Percentiles rank a stretch among this genome's conserved stretches.
phyloP scores from a whole-genome alignment of 352 stramenopile genomes.

The Halophytophthora polymorphica region DNA sequence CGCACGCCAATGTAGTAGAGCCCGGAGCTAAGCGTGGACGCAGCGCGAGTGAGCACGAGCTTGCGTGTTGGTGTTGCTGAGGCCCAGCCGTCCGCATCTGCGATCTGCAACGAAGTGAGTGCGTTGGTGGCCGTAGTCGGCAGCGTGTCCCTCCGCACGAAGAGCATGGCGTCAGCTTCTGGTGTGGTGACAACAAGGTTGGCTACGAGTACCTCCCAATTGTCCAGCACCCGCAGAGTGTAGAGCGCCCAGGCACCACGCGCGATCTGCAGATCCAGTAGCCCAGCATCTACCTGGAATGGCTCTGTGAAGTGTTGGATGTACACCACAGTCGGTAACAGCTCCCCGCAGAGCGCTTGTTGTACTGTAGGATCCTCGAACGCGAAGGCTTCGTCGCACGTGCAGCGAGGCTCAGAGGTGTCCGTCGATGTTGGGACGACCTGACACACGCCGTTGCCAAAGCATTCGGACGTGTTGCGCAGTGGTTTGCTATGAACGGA shows the following conservation, averaged over 20 bases:
- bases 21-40: slow-evolving; percentile 62
- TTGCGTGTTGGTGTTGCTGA: slow-evolving; percentile 37
- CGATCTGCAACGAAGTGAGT: slow-evolving; percentile 45
- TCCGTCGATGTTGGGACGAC: slow-evolving; percentile 13
- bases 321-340: slow-evolving; percentile 54
- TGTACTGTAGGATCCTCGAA: slow-evolving; percentile 37
- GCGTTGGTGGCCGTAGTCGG: slow-evolving; percentile 20
- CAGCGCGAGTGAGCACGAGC: slow-evolving; percentile 50
- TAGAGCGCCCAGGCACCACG: slow-evolving; percentile 60
- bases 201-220: slow-evolving; percentile 58
- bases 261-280: slow-evolving; percentile 43
- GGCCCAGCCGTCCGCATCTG: slow-evolving; percentile 49
- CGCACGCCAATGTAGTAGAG: slow-evolving; percentile 76
- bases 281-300: slow-evolving; percentile 36
- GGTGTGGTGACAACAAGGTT: slow-evolving; percentile 30
- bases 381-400: slow-evolving; percentile 63
- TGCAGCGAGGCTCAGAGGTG: slow-evolving; percentile 34
- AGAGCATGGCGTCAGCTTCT: slow-evolving; percentile 71
- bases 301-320: slow-evolving; percentile 50
- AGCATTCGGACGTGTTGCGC: slow-evolving; percentile 66
- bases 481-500: slow-evolving; percentile 30
- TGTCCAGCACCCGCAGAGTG: slow-evolving; percentile 49
- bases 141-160: slow-evolving; percentile 63
- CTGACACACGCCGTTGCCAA: slow-evolving; percentile 65
- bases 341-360: slow-evolving; percentile 60